Conservation (phyloP, 169 alveolate genomes). For the Neospora caninum region DNA sequence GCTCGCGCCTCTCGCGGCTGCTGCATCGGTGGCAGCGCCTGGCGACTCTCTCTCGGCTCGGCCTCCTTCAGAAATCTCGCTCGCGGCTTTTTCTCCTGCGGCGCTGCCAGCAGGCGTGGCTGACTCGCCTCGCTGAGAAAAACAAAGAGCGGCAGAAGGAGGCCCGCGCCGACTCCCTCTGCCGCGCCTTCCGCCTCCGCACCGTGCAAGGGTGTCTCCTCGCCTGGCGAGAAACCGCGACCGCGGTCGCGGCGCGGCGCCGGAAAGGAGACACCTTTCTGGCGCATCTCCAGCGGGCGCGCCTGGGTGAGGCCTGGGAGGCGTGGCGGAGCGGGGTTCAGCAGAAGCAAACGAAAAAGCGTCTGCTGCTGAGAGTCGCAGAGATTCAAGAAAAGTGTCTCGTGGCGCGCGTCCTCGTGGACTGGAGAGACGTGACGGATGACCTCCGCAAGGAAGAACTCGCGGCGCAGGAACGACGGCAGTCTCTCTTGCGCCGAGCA, state of each 20-base stretch:
- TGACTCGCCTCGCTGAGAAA: not conserved
- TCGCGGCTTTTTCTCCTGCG: not conserved
- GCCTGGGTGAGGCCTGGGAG: not conserved
- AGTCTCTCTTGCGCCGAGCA: not conserved
- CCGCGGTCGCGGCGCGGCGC: not conserved
- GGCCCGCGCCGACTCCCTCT: not conserved
- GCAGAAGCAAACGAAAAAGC: not conserved
- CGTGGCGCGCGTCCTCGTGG: not conserved
- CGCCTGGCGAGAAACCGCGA: slow-evolving; percentile 2
- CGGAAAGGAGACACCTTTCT: not conserved
- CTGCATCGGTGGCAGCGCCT: slow-evolving; percentile 31
- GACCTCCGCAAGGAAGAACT: not conserved
- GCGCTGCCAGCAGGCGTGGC: not conserved
- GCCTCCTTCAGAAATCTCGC: not conserved
- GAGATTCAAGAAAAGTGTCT: not conserved
- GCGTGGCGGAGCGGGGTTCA: not conserved
- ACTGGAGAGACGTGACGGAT: not conserved
- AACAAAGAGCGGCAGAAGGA: not conserved
- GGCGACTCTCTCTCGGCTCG: not conserved
- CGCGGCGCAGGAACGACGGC: not conserved
- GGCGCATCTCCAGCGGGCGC: not conserved
- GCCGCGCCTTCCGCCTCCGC: not conserved
- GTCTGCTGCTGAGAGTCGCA: not conserved
- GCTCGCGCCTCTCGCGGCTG: not conserved
- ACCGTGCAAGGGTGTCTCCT: not conserved